These are phyloP conservation scores for Ogataea pilisensis DNA, from an alignment of 805 yeast species.

Conservation along the genomic window DNA sequence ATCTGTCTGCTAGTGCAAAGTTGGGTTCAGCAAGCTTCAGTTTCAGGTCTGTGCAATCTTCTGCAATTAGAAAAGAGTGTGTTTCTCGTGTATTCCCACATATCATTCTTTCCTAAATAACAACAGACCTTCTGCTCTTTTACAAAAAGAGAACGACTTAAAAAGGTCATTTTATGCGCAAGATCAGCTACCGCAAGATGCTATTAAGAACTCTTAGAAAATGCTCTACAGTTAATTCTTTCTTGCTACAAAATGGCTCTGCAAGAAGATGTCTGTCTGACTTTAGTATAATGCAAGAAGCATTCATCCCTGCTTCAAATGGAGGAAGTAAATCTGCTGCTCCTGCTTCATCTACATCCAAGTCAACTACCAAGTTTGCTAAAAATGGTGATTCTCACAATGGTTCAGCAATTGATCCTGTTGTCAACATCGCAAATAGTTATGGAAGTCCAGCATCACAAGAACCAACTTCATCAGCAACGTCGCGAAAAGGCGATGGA, in stretches of 20 bases:
- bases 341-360: conserved; percentile 3
- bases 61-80: no score
- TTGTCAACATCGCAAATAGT: conserved; percentile 18
- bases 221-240: background rate
- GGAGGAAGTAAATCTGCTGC: conserved; percentile 3
- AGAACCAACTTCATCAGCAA: background rate
- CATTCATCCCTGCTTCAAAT: conserved; percentile 15
- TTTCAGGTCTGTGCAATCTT: no score
- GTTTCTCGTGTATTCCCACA: no score
- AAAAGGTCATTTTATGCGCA: no score
- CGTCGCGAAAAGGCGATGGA: conserved; percentile 9
- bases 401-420: conserved; percentile 21
- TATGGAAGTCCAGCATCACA: conserved; percentile 1
- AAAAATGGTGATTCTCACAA: background rate
- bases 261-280: conserved; percentile 15
- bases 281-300: conserved; percentile 29
- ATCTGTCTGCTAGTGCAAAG: no score
- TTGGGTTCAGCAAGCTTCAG: no score
- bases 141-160: no score
- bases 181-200: no score
- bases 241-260: background rate
- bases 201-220: conserved; percentile 1
- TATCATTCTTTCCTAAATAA: no score
- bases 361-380: background rate
- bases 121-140: no score